These are phyloP conservation scores for Exsudoporus frostii DNA, from an alignment of 768 basidiomycete species.

Conservation along the genomic window DNA sequence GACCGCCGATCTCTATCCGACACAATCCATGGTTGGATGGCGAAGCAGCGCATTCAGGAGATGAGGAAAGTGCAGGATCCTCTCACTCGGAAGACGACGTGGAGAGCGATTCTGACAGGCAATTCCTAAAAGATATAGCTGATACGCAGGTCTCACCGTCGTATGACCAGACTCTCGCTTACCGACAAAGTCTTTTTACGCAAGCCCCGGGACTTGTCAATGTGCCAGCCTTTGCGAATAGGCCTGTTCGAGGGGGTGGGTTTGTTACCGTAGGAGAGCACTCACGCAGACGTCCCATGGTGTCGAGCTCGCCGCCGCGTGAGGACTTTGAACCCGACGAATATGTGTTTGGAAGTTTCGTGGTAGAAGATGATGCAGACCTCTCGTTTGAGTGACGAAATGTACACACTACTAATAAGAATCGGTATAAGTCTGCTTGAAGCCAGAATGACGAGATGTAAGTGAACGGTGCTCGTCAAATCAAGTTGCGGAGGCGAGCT, in stretches of 20 bases:
- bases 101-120: slow-evolving; percentile 65
- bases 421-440: neutral
- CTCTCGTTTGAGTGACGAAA: slow-evolving; percentile 42
- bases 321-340: slow-evolving; percentile 54
- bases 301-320: slow-evolving; percentile 62
- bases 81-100: slow-evolving; percentile 50
- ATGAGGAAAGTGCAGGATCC: slow-evolving; percentile 65
- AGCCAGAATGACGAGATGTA: neutral
- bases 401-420: slow-evolving; percentile 6
- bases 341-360: slow-evolving; percentile 74
- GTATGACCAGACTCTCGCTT: slow-evolving; percentile 70
- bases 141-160: slow-evolving; percentile 67
- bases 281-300: slow-evolving; percentile 27
- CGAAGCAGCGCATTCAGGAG: slow-evolving; percentile 77
- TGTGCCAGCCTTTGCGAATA: slow-evolving; percentile 53
- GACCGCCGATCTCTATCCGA: slow-evolving; percentile 33
- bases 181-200: slow-evolving; percentile 70
- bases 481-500: no score
- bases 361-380: slow-evolving; percentile 76
- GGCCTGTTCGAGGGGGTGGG: slow-evolving; percentile 45
- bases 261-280: slow-evolving; percentile 36
- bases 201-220: slow-evolving; percentile 45
- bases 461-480: neutral
- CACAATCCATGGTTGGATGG: slow-evolving; percentile 55
- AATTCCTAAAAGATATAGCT: slow-evolving; percentile 60